phyloP scores from a whole-genome alignment of 2,329 filamentous ascomycete species.

The Malbranchea zuffiana region DNA sequence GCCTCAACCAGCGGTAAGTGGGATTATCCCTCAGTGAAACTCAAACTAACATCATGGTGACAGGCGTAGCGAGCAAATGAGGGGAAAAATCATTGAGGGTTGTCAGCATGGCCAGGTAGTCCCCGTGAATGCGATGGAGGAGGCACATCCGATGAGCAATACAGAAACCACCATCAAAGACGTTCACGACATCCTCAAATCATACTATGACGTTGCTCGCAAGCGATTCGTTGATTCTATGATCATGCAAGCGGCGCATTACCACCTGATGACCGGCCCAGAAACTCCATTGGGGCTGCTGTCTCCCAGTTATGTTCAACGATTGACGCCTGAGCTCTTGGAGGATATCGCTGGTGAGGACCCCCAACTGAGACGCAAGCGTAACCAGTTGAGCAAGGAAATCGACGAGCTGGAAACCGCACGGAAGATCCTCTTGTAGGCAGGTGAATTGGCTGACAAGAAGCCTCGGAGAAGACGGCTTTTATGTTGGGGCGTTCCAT shows the following conservation, averaged over 20 bases:
- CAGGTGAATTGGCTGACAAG: no score
- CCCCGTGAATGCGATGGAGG: constrained; percentile 13
- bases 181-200: constrained; percentile 49
- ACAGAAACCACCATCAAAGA: constrained; percentile 36
- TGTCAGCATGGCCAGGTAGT: constrained; percentile 12
- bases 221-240: constrained; percentile 55
- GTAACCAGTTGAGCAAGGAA: constrained; percentile 38
- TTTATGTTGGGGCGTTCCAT: no score
- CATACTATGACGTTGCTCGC: constrained; percentile 52
- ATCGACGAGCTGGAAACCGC: constrained; percentile 34
- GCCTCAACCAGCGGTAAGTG: constrained; percentile 31
- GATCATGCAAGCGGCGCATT: constrained; percentile 46
- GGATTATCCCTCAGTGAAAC: no score
- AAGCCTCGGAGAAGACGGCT: no score
- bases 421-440: constrained; percentile 7
- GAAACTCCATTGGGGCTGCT: constrained; percentile 45
- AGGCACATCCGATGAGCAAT: constrained; percentile 24
- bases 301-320: constrained; percentile 40
- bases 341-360: constrained; percentile 51
- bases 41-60: not conserved
- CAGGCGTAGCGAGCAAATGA: not conserved
- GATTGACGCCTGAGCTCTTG: constrained; percentile 41
- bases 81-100: not conserved
- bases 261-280: constrained; percentile 42
- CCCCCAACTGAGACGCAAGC: constrained; percentile 27